These are phyloP conservation scores for Cokeromyces recurvatus DNA, from an alignment of 371 early-diverging fungal species.

Conservation along the genomic window DNA sequence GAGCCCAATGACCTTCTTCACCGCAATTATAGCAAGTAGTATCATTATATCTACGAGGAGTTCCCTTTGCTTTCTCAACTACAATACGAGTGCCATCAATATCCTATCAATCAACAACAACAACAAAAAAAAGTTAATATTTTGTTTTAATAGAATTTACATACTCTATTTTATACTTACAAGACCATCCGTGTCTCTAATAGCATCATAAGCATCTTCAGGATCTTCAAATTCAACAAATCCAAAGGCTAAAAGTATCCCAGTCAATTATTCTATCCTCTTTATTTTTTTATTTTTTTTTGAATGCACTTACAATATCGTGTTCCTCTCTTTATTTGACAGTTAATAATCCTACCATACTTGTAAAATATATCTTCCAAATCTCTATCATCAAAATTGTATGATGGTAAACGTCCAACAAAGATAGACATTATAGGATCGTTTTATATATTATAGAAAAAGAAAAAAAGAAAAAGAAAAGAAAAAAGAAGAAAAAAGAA, in stretches of 20 bases:
- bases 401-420: conserved; percentile 59
- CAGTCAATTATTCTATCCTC: too few relatives aligned
- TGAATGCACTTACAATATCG: conserved; percentile 25
- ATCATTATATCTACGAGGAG: conserved; percentile 43
- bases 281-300: too few relatives aligned
- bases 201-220: conserved; percentile 69
- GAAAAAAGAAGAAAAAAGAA: conserved; percentile 6
- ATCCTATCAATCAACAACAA: conserved; percentile 7
- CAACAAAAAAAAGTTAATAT: background rate
- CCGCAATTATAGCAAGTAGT: conserved; percentile 61
- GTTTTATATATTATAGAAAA: background rate
- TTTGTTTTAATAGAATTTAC: too few relatives aligned
- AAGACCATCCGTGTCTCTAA: conserved; percentile 56
- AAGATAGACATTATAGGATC: conserved; percentile 40
- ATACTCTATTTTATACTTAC: conserved; percentile 18
- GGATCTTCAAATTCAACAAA: conserved; percentile 61
- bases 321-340: conserved; percentile 47
- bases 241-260: conserved; percentile 41
- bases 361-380: conserved; percentile 63
- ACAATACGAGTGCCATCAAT: conserved; percentile 55
- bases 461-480: background rate
- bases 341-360: conserved; percentile 60
- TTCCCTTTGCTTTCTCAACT: conserved; percentile 60
- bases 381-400: conserved; percentile 56
- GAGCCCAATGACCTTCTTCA: conserved; percentile 37